Evolutionary conservation across 2,329 filamentous ascomycete species (phyloP), one percentile per base, ranked within the genome.

Genomic region (Epichloe baconii): DNA sequence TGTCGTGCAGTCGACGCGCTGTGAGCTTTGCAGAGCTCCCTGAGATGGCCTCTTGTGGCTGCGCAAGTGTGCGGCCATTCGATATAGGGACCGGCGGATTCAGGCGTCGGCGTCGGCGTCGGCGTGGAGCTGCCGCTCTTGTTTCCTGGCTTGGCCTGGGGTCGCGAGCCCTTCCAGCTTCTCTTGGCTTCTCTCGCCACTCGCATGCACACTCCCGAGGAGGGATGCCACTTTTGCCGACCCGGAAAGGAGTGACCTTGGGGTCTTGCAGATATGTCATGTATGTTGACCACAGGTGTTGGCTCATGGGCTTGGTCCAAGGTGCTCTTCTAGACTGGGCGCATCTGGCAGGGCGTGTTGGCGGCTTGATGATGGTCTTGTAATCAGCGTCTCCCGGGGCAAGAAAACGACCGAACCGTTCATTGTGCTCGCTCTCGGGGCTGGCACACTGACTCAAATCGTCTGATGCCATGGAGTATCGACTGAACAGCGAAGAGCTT

Each of bases 221-320:
- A 7, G 82, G 82, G 26, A 85, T 75, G 52, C 76, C 75, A 59
- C 78, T 80, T 80, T 80, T 81, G 53, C 79, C 76, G 51, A 82
- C 72, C 48, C 78, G 75, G 54, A 85, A 79, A 0, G 82, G 82
- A 1, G 82, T 85, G 3, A 84, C 79, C 47, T 78, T 80, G 44
- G 82, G 80, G 57, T 85, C 82, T 61, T 82, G 78, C 41, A 85
- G 67, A 58, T 85, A 85, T 49, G 81, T 68, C 52, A 77, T 67
- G 60, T 83, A 85, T 1, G 78, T 82, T 5, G 77, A 73, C 82
- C 82, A 85, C 10, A 85, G 65, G 58, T 85, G 82, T 12, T 76
- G 69, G 65, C 72, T 80, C 79, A 85, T 83, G 17, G 78, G 73
- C 54, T 76, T 77, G 4, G 80, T 83, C 82, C 82, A 85, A 0